phyloP scores from a whole-genome alignment of 1,139 yeast genomes.

The Magnusiomyces ingens region DNA sequence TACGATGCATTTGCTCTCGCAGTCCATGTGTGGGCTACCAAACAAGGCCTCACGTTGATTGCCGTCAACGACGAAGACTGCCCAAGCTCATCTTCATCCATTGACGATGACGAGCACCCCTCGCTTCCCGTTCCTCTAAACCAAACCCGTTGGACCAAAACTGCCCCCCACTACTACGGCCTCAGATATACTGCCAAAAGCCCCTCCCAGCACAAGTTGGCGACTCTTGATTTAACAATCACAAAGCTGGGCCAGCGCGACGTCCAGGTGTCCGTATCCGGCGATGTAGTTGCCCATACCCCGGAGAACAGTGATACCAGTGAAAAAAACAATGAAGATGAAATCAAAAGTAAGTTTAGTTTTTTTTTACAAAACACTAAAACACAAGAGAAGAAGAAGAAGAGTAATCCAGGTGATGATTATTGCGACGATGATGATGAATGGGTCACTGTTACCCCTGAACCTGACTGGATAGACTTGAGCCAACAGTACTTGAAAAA shows the following conservation, averaged over 20 bases:
- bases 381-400: no score
- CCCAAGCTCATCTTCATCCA: neutral
- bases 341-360: no score
- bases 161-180: constrained; percentile 1
- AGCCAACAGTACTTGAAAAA: no score
- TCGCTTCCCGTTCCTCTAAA: neutral
- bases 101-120: neutral
- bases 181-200: neutral
- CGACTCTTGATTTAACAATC: constrained; percentile 1
- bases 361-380: no score
- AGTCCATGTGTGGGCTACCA: constrained; percentile 5
- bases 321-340: no score
- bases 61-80: constrained; percentile 1
- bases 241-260: constrained; percentile 3
- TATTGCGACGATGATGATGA: no score
- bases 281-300: neutral
- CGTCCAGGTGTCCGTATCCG: constrained; percentile 1
- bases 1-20: constrained; percentile 7
- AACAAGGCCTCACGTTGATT: neutral
- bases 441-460: no score
- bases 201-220: neutral
- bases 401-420: no score
- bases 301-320: neutral
- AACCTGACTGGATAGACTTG: no score
- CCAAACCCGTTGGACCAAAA: constrained; percentile 2